phyloP scores from a whole-genome alignment of 2,329 filamentous ascomycete genomes.

The Neonectria magnoliae region DNA sequence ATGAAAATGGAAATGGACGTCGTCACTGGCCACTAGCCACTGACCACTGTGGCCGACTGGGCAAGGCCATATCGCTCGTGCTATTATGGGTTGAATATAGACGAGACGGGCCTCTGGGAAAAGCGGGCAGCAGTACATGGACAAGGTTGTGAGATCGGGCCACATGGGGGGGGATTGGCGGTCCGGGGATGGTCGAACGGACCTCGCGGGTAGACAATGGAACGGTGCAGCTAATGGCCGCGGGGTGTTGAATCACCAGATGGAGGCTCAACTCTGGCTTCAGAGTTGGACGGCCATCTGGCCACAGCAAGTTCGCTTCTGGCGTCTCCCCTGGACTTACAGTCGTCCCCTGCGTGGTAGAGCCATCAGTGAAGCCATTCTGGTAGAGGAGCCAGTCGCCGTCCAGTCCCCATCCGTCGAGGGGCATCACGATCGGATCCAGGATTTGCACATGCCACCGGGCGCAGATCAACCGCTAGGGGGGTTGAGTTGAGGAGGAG shows the following conservation, averaged over 20 bases:
- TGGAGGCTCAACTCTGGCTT: constrained; percentile 10
- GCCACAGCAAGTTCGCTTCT: constrained; percentile 15
- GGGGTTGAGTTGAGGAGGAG: background rate
- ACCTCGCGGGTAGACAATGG: background rate
- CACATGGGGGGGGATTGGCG: constrained; percentile 3
- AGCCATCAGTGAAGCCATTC: background rate
- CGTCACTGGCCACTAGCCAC: background rate
- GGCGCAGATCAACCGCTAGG: constrained; percentile 10
- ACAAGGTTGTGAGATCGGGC: constrained; percentile 11
- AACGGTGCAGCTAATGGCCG: constrained; percentile 6
- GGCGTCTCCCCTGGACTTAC: background rate
- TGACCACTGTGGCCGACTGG: constrained; percentile 1
- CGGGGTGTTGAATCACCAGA: constrained; percentile 12
- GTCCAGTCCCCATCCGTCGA: background rate
- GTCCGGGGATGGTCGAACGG: constrained; percentile 7
- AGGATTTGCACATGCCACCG: constrained; percentile 6
- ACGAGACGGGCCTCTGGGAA: constrained; percentile 13
- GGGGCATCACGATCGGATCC: background rate
- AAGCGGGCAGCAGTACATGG: constrained; percentile 11
- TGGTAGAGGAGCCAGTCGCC: background rate
- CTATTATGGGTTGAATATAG: constrained; percentile 23
- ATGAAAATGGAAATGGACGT: constrained; percentile 33
- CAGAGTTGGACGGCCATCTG: constrained; percentile 5
- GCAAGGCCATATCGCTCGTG: constrained; percentile 12
- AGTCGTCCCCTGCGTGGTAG: background rate